Base-by-base conservation (phyloP, 352 stramenopile species). In the Pythium scleroteichum region DNA sequence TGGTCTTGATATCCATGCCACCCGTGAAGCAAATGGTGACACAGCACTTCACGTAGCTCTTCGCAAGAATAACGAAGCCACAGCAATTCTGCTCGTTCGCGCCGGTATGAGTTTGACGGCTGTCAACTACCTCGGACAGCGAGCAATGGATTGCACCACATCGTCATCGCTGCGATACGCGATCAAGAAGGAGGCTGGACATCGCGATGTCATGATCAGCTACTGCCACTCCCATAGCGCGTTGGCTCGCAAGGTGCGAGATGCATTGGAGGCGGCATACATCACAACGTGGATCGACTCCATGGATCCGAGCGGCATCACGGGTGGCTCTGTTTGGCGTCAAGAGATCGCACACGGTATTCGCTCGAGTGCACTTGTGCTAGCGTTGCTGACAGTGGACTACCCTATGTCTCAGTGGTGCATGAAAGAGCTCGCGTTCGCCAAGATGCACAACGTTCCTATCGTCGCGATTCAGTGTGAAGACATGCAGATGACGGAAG, bases 131-230 rank as follows among this genome's bases (percentile, higher is more conserved):
- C 56, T 84, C 3, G 85, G 85, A 0, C 71, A 91, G 53, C 82
- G 85, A 2, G 82, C 85, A 2, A 81, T 94, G 50, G 85, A 94
- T 47, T 92, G 85, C 46, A 82, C 81, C 0, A 72, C 62, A 7
- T 92, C 82, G 1, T 72, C 79, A 24, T 77, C 77, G 2, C 64
- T 94, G n/a, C 79, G 84, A 6, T 94, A 92, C 52, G 80, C 81
- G 17, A 83, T 92, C 29, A 94, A 94, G 67, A 94, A 94, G 56
- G 85, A 89, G 24, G 85, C 85, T 10, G 85, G 85, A 0, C 81
- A 91, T 4, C 81, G 85, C 24, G 85, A 94, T 50, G 85, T 94
- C 7, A 94, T 94, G 85, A 94, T 94, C 53, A 94, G 85, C 42
- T 94, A 94, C 59, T 89, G 79, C 46, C 85, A 94, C 38, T 85